Percentiles rank a stretch among this genome's conserved stretches.
These are phyloP conservation scores for Alloteropsis semialata DNA, from an alignment of 176 grass and related monocot species.

Conservation along the genomic window DNA sequence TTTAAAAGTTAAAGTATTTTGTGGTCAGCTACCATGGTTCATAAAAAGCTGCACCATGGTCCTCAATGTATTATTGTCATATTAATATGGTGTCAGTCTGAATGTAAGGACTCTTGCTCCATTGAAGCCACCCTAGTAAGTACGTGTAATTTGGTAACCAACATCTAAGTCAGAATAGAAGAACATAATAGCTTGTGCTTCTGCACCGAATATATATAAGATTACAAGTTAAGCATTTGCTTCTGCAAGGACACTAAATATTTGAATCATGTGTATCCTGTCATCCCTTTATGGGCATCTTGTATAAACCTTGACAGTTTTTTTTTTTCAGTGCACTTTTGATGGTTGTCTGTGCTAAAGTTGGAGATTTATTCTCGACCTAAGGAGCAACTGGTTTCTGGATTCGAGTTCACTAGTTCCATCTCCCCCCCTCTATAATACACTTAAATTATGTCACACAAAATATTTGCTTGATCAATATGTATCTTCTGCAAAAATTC, in stretches of 20 bases:
- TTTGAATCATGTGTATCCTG: not conserved
- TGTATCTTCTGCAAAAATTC: too few relatives aligned
- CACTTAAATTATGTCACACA: not conserved
- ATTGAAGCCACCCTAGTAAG: not conserved
- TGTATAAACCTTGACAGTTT: not conserved
- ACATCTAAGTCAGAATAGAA: not conserved
- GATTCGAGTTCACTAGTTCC: not conserved
- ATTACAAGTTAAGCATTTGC: not conserved
- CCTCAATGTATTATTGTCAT: not conserved
- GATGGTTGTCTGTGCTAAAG: not conserved
- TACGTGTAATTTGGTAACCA: not conserved
- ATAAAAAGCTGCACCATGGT: constrained; percentile 8
- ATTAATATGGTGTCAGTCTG: not conserved
- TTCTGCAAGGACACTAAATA: not conserved
- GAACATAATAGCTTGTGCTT: not conserved
- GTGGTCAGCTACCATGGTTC: not conserved
- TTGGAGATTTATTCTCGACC: not conserved
- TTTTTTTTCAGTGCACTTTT: not conserved
- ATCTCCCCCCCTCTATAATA: not conserved
- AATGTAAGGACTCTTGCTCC: not conserved
- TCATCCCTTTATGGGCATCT: not conserved
- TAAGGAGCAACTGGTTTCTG: not conserved
- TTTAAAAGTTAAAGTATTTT: too few relatives aligned
- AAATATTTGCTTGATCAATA: not conserved
- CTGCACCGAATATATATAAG: not conserved